phyloP scores from a whole-genome alignment of 768 basidiomycete genomes.

The Sporobolomyces pararoseus region DNA sequence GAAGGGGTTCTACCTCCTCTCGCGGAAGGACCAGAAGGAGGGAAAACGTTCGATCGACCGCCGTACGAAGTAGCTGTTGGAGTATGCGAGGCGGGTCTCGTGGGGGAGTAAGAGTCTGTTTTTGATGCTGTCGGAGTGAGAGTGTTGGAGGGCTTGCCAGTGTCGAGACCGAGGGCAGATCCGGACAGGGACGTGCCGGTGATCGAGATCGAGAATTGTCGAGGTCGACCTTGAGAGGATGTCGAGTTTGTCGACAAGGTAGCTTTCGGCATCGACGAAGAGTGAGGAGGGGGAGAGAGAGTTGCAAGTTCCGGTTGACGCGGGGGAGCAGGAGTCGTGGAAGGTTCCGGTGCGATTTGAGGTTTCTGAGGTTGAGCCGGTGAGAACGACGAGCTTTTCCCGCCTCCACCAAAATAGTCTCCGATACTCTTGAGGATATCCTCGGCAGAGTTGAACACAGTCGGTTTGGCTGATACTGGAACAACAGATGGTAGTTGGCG shows the following conservation, averaged over 20 bases:
- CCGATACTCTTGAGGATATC: constrained; percentile 42
- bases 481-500: constrained; percentile 13
- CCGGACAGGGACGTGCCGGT: neutral
- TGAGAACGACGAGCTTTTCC: neutral
- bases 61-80: neutral
- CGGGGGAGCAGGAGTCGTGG: neutral
- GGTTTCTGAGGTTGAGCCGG: neutral
- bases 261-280: neutral
- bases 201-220: constrained; percentile 5
- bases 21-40: constrained; percentile 1
- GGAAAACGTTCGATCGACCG: neutral
- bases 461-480: neutral
- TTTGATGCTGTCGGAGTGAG: too few species aligned
- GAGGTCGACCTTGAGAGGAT: neutral
- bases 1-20: neutral
- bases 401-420: constrained; percentile 31
- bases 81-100: neutral
- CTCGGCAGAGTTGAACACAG: constrained; percentile 30
- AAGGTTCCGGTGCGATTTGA: neutral
- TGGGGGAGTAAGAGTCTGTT: neutral
- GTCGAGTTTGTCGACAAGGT: neutral
- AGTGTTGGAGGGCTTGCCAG: constrained; percentile 2
- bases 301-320: neutral
- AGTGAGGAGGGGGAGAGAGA: neutral
- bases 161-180: constrained; percentile 10